phyloP scores from a whole-genome alignment of 805 yeast genomes.

The Barnettozyma wickerhamii region DNA sequence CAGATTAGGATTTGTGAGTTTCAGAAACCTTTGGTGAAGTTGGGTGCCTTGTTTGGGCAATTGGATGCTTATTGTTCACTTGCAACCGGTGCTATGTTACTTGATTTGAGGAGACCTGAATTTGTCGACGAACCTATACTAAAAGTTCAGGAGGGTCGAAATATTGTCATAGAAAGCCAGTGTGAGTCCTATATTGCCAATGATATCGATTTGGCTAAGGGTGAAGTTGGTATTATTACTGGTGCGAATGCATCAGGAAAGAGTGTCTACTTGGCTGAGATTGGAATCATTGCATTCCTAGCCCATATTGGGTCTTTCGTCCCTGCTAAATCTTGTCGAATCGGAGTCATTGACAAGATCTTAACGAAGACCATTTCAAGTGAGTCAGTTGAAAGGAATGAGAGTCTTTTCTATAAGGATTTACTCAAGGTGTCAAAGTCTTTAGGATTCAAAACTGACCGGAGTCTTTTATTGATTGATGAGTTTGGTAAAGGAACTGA shows the following conservation, averaged over 20 bases:
- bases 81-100: constrained; percentile 27
- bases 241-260: constrained; percentile 53
- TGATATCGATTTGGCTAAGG: constrained; percentile 29
- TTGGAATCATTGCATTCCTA: constrained; percentile 43
- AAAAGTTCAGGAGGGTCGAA: constrained; percentile 38
- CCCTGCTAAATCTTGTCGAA: constrained; percentile 42
- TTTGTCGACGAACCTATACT: constrained; percentile 25
- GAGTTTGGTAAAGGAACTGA: constrained; percentile 55
- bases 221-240: constrained; percentile 33
- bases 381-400: constrained; percentile 36
- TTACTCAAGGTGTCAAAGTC: constrained; percentile 40
- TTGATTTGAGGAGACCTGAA: constrained; percentile 31
- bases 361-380: constrained; percentile 41
- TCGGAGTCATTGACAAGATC: constrained; percentile 45
- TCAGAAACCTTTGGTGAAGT: constrained; percentile 12
- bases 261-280: constrained; percentile 44
- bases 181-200: constrained; percentile 40
- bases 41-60: constrained; percentile 28
- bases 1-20: constrained; percentile 22
- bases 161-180: constrained; percentile 40
- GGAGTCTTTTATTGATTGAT: constrained; percentile 44
- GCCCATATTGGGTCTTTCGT: constrained; percentile 54
- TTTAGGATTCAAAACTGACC: constrained; percentile 33
- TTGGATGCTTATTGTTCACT: constrained; percentile 36
- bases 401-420: constrained; percentile 50